Percentiles rank a stretch among this genome's conserved stretches.
Conservation (phyloP, 2,329 filamentous ascomycete species). For the Penicillium olsonii region DNA sequence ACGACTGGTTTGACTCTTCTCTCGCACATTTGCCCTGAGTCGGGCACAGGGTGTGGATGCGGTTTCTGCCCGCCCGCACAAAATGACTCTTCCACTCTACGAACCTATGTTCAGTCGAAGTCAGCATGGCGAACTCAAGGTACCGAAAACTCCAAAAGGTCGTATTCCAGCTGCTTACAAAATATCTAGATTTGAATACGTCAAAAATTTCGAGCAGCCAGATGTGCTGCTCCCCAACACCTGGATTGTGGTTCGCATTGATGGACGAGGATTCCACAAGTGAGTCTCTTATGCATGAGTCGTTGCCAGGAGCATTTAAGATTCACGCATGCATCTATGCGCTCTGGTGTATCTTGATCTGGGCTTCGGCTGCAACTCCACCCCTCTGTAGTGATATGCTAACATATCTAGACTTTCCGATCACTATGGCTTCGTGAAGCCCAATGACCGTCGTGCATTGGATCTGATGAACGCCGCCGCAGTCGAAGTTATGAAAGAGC, state of each 20-base stretch:
- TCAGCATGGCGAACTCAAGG: conserved; percentile 43
- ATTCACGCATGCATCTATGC: not conserved
- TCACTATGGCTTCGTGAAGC: conserved; percentile 84
- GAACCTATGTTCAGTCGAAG: conserved; percentile 2
- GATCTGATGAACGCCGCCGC: conserved; percentile 95
- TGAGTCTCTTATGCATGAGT: conserved; percentile 42
- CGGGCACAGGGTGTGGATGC: conserved; percentile 12
- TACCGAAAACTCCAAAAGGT: conserved; percentile 13
- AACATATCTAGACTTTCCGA: conserved; percentile 66
- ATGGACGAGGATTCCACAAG: conserved; percentile 95
- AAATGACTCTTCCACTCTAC: conserved; percentile 15
- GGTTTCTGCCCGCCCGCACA: conserved; percentile 18
- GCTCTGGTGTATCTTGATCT: not conserved
- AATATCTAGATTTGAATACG: conserved; percentile 79
- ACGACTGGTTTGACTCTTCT: not conserved
- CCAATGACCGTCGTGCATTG: conserved; percentile 83
- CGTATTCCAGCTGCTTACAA: conserved; percentile 7
- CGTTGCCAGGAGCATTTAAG: not conserved
- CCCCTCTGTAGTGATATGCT: too few relatives aligned
- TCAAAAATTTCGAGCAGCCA: conserved; percentile 81
- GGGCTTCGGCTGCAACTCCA: not conserved
- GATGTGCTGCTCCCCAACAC: conserved; percentile 84
- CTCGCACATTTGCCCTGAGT: not conserved
- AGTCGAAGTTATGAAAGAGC: conserved; percentile 75
- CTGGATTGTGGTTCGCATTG: conserved; percentile 92